phyloP scores from a whole-genome alignment of 1,284 basidiomycete genomes.

The Fomitopsis betulina region DNA sequence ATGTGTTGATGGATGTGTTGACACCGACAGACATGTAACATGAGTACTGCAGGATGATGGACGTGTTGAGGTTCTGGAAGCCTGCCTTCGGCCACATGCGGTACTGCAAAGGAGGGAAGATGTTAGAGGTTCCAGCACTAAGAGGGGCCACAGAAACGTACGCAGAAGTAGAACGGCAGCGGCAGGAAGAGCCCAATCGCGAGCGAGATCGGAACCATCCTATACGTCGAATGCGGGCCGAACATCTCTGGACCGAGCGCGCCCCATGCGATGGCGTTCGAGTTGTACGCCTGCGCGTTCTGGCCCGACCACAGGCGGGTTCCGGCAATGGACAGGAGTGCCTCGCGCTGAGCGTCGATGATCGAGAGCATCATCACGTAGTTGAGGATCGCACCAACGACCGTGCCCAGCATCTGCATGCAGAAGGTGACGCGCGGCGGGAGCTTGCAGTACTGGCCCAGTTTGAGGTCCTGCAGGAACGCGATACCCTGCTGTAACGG shows the following conservation, averaged over 20 bases:
- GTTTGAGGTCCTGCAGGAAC: conserved; percentile 46
- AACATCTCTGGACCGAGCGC: conserved; percentile 51
- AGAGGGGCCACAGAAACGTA: conserved; percentile 36
- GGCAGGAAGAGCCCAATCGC: conserved; percentile 48
- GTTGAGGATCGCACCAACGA: conserved; percentile 12
- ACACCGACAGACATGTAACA: conserved; percentile 34
- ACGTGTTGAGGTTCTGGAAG: conserved; percentile 44
- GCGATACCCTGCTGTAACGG: conserved; percentile 38
- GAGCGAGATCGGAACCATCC: conserved; percentile 48
- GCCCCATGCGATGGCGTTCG: conserved; percentile 55
- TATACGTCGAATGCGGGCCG: conserved; percentile 41
- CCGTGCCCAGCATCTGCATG: conserved; percentile 32
- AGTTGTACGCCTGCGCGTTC: conserved; percentile 45
- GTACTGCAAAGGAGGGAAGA: conserved; percentile 36
- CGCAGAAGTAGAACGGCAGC: conserved; percentile 42
- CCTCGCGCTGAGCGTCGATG: conserved; percentile 32
- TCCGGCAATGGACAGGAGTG: conserved; percentile 28
- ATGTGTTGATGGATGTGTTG: conserved; percentile 44
- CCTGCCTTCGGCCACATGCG: conserved; percentile 40
- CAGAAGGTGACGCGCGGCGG: conserved; percentile 59
- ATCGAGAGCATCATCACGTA: conserved; percentile 47
- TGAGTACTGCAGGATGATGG: conserved; percentile 31
- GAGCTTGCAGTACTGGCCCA: conserved; percentile 52
- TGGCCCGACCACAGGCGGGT: conserved; percentile 46
- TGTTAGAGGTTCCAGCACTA: too few relatives aligned